Base-by-base conservation (phyloP, 108 stramenopile species). In the Schizochytrium sp. region DNA sequence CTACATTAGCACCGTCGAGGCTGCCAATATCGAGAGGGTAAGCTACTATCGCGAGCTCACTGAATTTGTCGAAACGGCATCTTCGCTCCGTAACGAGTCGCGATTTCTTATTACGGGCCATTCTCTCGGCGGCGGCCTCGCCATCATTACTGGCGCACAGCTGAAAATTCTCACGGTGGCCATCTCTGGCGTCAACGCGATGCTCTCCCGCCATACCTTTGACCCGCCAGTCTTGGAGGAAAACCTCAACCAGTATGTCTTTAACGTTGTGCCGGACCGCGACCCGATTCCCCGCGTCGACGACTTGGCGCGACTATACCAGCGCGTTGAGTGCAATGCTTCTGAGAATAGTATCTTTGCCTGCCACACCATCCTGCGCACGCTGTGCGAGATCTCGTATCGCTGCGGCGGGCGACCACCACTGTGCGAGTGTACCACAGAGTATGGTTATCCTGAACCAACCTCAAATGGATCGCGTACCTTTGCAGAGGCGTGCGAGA, bases 141-240 rank as follows among this genome's bases (percentile, higher is more conserved):
- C 96, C 19, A 94, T 96, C 16, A 96, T 96, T 4, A 93, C 95
- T 58, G 96, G 95, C 10, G 96, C 96, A 34, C 95, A 95, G 91
- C 91, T 94, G 16, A 88, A 89, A 21, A 90, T 92, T 41, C 94
- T 91, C 16, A 92, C 95, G 0, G 92, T 96, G 25, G 95, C 90
- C 5, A 90, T 96, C 8, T 95, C 95, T 14, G 96, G 95, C n/a
- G 93, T 94, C 6, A 95, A 95, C 58, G 94, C 95, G 12, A 88
- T 90, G 90, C 87, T 96, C 4, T 88, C 93, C 69, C 89, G 96
- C 25, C 60, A 89, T 25, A 83, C 94, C 21, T 93, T 96, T 58
- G 88, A 95, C 28, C 96, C 96, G 21, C 93, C 92, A 0, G 72
- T 96, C 19, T 89, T 91, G 25, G 34, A 57, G 59, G 94, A 95